A percentile compares a stretch with the other conserved stretches of the same genome.
Conservation (phyloP, 2,329 filamentous ascomycete genomes). For the Lasiodiplodia gonubiensis region DNA sequence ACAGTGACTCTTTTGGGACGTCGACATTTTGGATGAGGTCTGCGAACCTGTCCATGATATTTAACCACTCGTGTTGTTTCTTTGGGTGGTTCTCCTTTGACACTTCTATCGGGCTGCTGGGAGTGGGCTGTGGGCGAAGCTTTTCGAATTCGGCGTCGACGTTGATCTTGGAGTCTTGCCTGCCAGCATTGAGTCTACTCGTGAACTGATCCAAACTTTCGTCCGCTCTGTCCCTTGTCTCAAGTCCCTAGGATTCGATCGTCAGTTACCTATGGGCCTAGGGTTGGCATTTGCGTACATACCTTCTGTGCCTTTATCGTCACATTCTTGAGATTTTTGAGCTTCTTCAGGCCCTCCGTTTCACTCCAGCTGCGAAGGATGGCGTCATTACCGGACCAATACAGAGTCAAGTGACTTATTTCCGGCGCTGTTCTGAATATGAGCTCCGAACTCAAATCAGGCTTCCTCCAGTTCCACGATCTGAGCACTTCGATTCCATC, state of each 20-base stretch:
- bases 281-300: neutral
- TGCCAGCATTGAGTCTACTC: too few species aligned
- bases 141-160: too few species aligned
- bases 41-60: too few species aligned
- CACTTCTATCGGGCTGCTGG: too few species aligned
- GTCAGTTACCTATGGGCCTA: neutral
- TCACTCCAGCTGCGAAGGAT: slow-evolving; percentile 10
- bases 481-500: neutral
- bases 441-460: slow-evolving; percentile 10
- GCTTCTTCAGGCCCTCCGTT: neutral
- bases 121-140: too few species aligned
- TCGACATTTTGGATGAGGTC: too few species aligned
- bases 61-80: too few species aligned
- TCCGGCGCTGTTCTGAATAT: neutral
- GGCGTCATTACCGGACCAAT: slow-evolving; percentile 6
- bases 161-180: too few species aligned
- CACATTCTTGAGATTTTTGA: neutral
- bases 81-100: too few species aligned
- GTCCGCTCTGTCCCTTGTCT: neutral
- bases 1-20: too few species aligned
- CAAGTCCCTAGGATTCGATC: neutral
- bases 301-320: neutral
- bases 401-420: neutral
- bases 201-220: neutral
- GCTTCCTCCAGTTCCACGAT: neutral